Base-by-base conservation (phyloP, 257 asterid genomes). In the Jasminum sambac region DNA sequence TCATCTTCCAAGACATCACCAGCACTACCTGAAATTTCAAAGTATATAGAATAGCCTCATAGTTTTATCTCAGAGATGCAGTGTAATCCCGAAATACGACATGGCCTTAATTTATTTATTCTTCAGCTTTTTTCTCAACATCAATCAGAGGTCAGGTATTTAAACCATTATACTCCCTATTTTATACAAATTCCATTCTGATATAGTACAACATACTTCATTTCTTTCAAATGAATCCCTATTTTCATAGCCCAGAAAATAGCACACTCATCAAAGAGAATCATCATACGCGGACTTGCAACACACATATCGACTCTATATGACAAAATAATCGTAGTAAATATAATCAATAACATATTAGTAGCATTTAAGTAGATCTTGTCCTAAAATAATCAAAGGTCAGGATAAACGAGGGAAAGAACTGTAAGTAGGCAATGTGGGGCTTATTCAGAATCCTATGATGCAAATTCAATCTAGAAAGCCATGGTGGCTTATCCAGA, bases 1-100 rank as follows among this genome's bases (percentile, higher is more conserved):
- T 90, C 84, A 76, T 90, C 97, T 80, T 90, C 97, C 72, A 90
- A 80, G 69, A 90, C 97, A 81, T 90, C 90, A 70, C 90, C 90
- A 46, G 85, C 88, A 73, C 88, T 83, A 63, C 84, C 88, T 83
- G 42, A 52, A 69, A 73, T 73, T 43, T 60, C 68, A 63, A 74
- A 17, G 44, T 30, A 42, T 24, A 19, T 40, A 13, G 21, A 44
- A 74, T 55, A 39, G 62, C 63, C 52, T 42, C 7, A 24, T 58
- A 14, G 36, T 67, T 62, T 5, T 2, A 19, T 55, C 62, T 9
- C 16, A 55, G 11, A 19, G 62, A 55, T 13, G 26, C 12, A 11
- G 36, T 21, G 62, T 21, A 55, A 55, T 19, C 23, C 5, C 11
- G 14, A 21, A 19, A 21, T 21, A 21, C 9, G 30, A 55, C 23